phyloP scores from a whole-genome alignment of 768 basidiomycete genomes.

The Mycena floridula region DNA sequence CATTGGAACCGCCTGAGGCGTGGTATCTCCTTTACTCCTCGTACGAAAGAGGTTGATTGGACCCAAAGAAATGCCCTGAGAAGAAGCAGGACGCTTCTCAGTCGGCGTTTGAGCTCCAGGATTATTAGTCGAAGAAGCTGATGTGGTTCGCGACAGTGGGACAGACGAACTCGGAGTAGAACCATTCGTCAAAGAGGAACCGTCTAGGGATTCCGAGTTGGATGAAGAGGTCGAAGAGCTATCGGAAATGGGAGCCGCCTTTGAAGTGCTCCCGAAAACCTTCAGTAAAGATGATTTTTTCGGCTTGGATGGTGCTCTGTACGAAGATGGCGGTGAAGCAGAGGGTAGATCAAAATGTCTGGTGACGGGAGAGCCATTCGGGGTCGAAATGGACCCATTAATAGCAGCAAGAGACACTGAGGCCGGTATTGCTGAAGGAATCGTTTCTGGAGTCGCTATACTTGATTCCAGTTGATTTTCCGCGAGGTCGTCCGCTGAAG shows the following conservation, averaged over 20 bases:
- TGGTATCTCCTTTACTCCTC: slow-evolving; percentile 1
- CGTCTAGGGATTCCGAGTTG: slow-evolving; percentile 5
- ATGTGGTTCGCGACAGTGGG: not conserved
- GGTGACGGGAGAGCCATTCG: too few species aligned
- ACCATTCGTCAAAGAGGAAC: slow-evolving; percentile 1
- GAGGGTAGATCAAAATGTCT: too few species aligned
- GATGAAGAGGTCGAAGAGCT: slow-evolving; percentile 5
- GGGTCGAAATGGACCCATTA: not conserved
- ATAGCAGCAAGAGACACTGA: not conserved
- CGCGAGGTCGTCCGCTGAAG: too few species aligned
- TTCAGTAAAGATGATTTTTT: too few species aligned
- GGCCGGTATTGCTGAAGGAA: not conserved
- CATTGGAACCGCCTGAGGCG: not conserved
- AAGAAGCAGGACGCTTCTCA: slow-evolving; percentile 24
- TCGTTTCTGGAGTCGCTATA: too few species aligned
- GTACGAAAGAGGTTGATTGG: slow-evolving; percentile 23
- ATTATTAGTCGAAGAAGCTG: not conserved
- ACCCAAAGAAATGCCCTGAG: too few species aligned
- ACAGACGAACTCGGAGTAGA: slow-evolving; percentile 2
- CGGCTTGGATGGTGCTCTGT: too few species aligned
- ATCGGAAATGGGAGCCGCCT: too few species aligned
- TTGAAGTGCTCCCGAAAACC: too few species aligned
- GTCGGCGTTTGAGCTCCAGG: slow-evolving; percentile 3
- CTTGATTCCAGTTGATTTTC: too few species aligned
- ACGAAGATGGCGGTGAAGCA: too few species aligned